These are phyloP conservation scores for Solanum stenotomum DNA, from an alignment of 257 asterid species.

Conservation along the genomic window DNA sequence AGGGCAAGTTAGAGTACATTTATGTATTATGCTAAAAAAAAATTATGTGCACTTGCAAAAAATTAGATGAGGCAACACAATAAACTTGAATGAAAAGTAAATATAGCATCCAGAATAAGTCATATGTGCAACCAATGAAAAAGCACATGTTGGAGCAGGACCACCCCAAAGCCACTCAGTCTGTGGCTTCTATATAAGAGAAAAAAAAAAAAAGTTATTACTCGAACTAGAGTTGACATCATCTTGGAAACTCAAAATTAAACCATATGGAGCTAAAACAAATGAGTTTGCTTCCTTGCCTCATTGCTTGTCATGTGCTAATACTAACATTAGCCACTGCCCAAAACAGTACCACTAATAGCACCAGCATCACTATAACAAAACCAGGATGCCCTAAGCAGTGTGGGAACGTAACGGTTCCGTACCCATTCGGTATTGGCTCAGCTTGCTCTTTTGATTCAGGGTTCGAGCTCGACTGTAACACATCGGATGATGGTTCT, in stretches of 20 bases:
- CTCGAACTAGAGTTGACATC: neutral
- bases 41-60: no score
- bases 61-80: no score
- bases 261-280: neutral
- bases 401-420: conserved; percentile 24
- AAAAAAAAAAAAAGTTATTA: neutral
- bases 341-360: neutral
- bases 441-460: no score
- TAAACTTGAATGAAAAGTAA: no score
- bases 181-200: neutral
- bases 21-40: no score
- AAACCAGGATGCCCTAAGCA: conserved; percentile 25
- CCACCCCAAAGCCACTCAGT: neutral
- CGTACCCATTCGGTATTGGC: no score
- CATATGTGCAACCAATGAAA: neutral
- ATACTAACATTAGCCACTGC: neutral
- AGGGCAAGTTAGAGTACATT: no score
- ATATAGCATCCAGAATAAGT: no score
- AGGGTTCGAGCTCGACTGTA: no score
- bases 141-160: neutral
- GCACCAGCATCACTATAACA: neutral
- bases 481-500: no score
- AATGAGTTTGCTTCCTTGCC: neutral
- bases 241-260: neutral
- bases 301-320: neutral